Conservation (phyloP, 208 protist genomes). For the Leishmania lainsoni region DNA sequence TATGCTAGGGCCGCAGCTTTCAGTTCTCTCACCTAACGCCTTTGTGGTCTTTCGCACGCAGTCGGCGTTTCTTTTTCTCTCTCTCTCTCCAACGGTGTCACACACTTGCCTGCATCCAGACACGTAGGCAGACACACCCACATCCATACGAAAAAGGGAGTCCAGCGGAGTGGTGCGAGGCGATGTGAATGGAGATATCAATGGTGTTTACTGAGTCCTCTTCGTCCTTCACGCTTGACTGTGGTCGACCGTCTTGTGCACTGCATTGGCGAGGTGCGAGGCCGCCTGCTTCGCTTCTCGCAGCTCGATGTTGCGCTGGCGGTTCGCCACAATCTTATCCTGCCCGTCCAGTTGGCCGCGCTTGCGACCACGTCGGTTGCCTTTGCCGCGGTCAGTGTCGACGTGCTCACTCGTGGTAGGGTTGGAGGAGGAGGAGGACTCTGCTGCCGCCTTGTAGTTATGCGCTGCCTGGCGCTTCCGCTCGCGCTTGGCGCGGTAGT, state of each 20-base stretch:
- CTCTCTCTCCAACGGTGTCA: background rate
- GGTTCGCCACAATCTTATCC: conserved; percentile 61
- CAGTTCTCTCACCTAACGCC: background rate
- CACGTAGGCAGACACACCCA: background rate
- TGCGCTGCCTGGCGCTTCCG: conserved; percentile 49
- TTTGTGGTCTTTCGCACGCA: background rate
- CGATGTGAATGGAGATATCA: background rate
- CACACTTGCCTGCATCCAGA: background rate
- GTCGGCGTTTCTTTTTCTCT: background rate
- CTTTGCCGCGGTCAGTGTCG: background rate
- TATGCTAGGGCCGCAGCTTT: background rate
- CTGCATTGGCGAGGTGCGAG: conserved; percentile 40
- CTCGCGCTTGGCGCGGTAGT: conserved; percentile 65
- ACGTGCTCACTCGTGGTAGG: background rate
- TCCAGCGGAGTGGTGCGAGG: background rate
- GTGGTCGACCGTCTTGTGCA: conserved; percentile 15
- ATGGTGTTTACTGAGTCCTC: background rate
- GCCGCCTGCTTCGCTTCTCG: conserved; percentile 55
- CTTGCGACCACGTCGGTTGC: conserved; percentile 17
- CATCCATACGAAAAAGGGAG: background rate
- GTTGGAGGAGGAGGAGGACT: conserved; percentile 1
- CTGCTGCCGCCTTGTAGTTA: conserved; percentile 15
- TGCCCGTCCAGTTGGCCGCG: conserved; percentile 26
- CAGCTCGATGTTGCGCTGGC: conserved; percentile 56
- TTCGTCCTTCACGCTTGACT: background rate